Evolutionary conservation across 78 protist species (phyloP).

Genomic region (Dictyostelium purpureum): DNA sequence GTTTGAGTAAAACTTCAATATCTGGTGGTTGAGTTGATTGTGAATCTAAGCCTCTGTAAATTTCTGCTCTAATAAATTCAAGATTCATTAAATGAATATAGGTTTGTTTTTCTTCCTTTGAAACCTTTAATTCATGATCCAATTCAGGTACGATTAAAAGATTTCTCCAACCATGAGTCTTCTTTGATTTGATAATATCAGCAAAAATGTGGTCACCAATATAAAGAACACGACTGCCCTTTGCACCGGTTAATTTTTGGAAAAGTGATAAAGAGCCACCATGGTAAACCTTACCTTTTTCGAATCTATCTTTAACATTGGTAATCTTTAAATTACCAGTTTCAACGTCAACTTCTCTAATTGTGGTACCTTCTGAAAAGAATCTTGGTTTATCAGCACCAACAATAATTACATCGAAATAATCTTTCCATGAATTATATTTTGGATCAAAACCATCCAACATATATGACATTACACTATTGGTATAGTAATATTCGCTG

Average conservation of each 20-base stretch:
- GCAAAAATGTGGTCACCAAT: conserved; percentile 88
- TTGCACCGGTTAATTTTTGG: conserved; percentile 75
- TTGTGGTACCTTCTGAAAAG: conserved; percentile 82
- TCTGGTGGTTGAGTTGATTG: conserved; percentile 71
- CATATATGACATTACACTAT: conserved; percentile 79
- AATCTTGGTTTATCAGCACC: conserved; percentile 86
- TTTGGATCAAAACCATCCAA: conserved; percentile 25
- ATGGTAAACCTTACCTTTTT: conserved; percentile 71
- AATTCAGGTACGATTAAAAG: conserved; percentile 83
- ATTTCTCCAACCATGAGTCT: conserved; percentile 85
- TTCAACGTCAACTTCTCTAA: conserved; percentile 79
- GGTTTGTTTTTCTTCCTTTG: conserved; percentile 40
- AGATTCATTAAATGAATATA: conserved; percentile 71
- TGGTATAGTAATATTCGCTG: conserved; percentile 72
- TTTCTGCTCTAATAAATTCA: conserved; percentile 83
- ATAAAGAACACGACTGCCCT: conserved; percentile 79
- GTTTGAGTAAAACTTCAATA: conserved; percentile 35
- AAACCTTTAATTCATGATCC: conserved; percentile 50
- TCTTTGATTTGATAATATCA: conserved; percentile 84
- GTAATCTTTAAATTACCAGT: conserved; percentile 75
- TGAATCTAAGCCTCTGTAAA: conserved; percentile 67
- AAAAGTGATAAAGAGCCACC: conserved; percentile 83
- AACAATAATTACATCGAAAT: conserved; percentile 69
- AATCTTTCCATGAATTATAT: conserved; percentile 80
- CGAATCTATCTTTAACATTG: conserved; percentile 76